These are phyloP conservation scores for Exophiala sp. DNA, from an alignment of 2,329 filamentous ascomycete species.

Conservation along the genomic window DNA sequence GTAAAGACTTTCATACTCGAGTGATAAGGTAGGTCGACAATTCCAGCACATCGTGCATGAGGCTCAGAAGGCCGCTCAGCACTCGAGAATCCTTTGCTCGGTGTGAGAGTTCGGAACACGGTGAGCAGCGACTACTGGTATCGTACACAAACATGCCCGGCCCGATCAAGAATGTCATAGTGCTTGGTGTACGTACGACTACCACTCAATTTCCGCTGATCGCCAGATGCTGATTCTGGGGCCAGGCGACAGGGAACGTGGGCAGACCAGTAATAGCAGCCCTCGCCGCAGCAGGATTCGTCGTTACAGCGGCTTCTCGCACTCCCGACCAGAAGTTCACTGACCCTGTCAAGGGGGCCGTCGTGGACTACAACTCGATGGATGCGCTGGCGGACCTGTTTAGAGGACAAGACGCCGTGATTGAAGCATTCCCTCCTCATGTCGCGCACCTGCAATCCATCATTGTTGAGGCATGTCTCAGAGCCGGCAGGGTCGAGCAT, in stretches of 20 bases:
- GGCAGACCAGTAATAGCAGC: constrained; percentile 10
- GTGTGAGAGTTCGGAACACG: too few species aligned
- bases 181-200: constrained; percentile 9
- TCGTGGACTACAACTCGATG: constrained; percentile 29
- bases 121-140: background rate
- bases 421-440: constrained; percentile 21
- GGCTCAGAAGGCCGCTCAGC: background rate
- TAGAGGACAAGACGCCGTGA: constrained; percentile 32
- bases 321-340: constrained; percentile 24
- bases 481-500: constrained; percentile 9
- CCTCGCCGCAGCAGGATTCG: constrained; percentile 21
- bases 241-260: constrained; percentile 13
- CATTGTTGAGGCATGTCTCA: constrained; percentile 9
- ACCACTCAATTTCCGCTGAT: background rate
- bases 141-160: constrained; percentile 1
- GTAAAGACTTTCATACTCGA: too few species aligned
- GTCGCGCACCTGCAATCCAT: constrained; percentile 2
- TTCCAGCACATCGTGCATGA: background rate
- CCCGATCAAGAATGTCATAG: constrained; percentile 13
- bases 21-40: too few species aligned
- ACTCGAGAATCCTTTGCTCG: too few species aligned
- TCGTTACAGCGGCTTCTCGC: constrained; percentile 28
- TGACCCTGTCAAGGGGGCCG: constrained; percentile 22
- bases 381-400: constrained; percentile 28
- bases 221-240: background rate